Evolutionary conservation across 176 grass and related monocot genomes (phyloP), one percentile per base, ranked within the genome.

Genomic region (Dactylis glomerata): DNA sequence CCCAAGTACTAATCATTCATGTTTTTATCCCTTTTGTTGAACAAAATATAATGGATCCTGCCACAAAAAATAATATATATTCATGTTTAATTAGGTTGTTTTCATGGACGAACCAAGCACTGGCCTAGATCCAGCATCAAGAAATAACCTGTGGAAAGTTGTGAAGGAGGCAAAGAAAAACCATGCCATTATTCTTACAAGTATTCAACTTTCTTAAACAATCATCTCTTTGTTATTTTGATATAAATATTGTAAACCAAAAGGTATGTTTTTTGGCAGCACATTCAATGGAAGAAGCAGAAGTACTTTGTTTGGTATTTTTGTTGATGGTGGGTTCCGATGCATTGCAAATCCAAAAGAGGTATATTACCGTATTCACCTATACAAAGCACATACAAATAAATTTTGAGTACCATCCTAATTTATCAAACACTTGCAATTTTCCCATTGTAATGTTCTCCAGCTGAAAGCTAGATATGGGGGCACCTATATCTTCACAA

Each of bases 121-220:
- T 97, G 95, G 95, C 28, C 61, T 97, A 56, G 95, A 97, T 85
- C 95, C 95, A 19, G 90, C 86, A 65, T 97, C 92, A 79, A 92
- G 90, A 85, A 89, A 91, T 12, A 87, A 86, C 65, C 49, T 95
- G 15, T 95, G 93, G 93, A 88, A 51, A 71, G 90, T 89, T 82
- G 85, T 95, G 57, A 95, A 92, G 76, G 83, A 88, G 38, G 90
- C 93, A 56, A 95, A 95, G 86, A 88, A 77, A 73, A 82, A 95
- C 51, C 83, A 90, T 30, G 93, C 90, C n/a, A 92, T 95, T 28
- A 91, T 95, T 89, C 90, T 95, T 79, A 95, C 93, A 78, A 95
- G 90, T 95, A 90, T 24, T 61, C 42, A 76, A n/a, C 23, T 84
- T 83, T 65, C 17, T 41, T 33, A 23, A n/a, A n/a, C n/a, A n/a